phyloP scores from a whole-genome alignment of 768 basidiomycete genomes.

The Suillus spraguei region DNA sequence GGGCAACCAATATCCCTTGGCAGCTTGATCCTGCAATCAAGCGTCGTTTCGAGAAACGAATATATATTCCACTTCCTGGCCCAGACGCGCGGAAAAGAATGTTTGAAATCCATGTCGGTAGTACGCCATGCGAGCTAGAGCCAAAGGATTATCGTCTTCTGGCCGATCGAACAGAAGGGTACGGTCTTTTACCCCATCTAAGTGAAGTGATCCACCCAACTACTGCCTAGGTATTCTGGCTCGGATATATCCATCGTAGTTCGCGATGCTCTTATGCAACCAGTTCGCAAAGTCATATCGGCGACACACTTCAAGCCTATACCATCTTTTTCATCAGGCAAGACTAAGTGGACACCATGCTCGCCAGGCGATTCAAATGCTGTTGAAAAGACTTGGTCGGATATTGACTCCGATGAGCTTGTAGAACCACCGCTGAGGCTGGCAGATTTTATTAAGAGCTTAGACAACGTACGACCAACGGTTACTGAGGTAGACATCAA shows the following conservation, averaged over 20 bases:
- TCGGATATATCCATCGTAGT: slow-evolving; percentile 95
- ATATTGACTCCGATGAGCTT: slow-evolving; percentile 84
- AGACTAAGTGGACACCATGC: slow-evolving; percentile 87
- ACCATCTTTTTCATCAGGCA: slow-evolving; percentile 22
- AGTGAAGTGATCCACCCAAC: background rate
- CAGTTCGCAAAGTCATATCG: slow-evolving; percentile 92
- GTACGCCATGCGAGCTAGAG: slow-evolving; percentile 84
- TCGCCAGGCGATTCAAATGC: slow-evolving; percentile 90
- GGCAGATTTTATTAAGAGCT: slow-evolving; percentile 79
- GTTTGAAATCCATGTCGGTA: slow-evolving; percentile 96
- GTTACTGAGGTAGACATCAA: slow-evolving; percentile 88
- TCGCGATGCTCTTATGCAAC: slow-evolving; percentile 97
- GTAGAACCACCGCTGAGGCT: slow-evolving; percentile 84
- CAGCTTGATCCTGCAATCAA: slow-evolving; percentile 97
- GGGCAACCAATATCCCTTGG: slow-evolving; percentile 99
- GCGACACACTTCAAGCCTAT: slow-evolving; percentile 92
- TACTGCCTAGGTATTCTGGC: slow-evolving; percentile 70
- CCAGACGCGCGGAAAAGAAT: slow-evolving; percentile 89
- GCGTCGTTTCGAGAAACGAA: slow-evolving; percentile 97
- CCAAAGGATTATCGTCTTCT: slow-evolving; percentile 78
- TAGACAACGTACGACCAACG: slow-evolving; percentile 81
- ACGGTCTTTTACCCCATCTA: slow-evolving; percentile 16
- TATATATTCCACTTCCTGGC: slow-evolving; percentile 97
- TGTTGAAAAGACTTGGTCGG: slow-evolving; percentile 87
- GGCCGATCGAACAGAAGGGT: slow-evolving; percentile 88